A percentile compares a stretch with the other conserved stretches of the same genome.
Evolutionary conservation across 2,329 filamentous ascomycete species (phyloP).

Genomic region (Rosellinia necatrix): DNA sequence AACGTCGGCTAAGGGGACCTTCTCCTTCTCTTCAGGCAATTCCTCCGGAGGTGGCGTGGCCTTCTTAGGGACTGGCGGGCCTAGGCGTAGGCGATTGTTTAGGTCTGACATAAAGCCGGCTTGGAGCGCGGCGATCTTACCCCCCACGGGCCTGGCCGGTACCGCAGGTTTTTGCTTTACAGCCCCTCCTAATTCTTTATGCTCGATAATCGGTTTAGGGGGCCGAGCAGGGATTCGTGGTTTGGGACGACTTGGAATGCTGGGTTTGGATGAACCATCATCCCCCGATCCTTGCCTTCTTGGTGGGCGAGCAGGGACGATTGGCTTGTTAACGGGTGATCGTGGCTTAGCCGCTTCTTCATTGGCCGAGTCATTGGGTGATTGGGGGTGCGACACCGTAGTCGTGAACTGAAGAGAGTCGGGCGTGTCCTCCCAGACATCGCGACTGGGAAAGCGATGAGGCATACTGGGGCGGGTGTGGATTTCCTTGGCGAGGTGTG

Average conservation of each 20-base stretch:
- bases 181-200: conserved; percentile 49
- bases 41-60: conserved; percentile 66
- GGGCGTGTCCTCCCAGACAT: conserved; percentile 93
- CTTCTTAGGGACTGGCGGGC: conserved; percentile 79
- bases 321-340: conserved; percentile 57
- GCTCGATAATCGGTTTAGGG: conserved; percentile 46
- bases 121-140: conserved; percentile 89
- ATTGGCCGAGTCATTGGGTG: conserved; percentile 45
- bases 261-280: conserved; percentile 47
- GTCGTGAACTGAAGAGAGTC: conserved; percentile 81
- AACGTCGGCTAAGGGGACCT: conserved; percentile 82
- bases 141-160: conserved; percentile 75
- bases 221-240: conserved; percentile 61
- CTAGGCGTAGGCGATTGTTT: conserved; percentile 85
- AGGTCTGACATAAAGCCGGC: conserved; percentile 92
- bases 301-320: conserved; percentile 57
- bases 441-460: conserved; percentile 84
- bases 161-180: conserved; percentile 82
- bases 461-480: conserved; percentile 57
- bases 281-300: conserved; percentile 47
- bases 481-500: conserved; percentile 56
- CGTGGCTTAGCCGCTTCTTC: conserved; percentile 48
- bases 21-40: conserved; percentile 63
- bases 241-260: conserved; percentile 60
- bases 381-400: conserved; percentile 65